phyloP scores from a whole-genome alignment of 1,139 yeast species.

The Hemisphaericaspora subhashii region DNA sequence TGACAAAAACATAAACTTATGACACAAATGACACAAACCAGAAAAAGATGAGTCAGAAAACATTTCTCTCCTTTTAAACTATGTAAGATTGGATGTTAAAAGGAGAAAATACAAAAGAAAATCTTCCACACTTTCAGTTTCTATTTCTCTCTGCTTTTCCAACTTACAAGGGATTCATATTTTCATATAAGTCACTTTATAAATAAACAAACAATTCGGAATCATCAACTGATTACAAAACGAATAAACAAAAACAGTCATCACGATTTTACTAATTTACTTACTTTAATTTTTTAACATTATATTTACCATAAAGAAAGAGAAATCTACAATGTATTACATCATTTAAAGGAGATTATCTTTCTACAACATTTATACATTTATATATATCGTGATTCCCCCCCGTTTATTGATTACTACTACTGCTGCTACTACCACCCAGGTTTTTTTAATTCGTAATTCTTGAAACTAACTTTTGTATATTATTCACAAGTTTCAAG shows the following conservation, averaged over 20 bases:
- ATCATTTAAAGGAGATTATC: background rate
- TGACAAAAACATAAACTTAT: background rate
- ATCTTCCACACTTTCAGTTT: no score
- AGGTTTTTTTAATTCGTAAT: background rate
- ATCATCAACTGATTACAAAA: constrained; percentile 3
- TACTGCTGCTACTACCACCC: background rate
- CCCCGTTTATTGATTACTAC: no score
- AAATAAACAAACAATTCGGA: background rate
- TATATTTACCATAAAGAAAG: no score
- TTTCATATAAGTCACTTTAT: no score
- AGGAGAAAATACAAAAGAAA: no score
- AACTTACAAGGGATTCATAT: no score
- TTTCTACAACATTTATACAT: no score
- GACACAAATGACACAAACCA: background rate
- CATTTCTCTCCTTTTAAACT: background rate
- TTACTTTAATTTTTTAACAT: background rate
- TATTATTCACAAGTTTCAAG: background rate
- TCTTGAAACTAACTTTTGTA: background rate
- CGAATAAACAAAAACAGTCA: background rate
- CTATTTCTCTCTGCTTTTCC: background rate
- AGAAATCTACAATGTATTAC: constrained; percentile 3
- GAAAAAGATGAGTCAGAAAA: constrained; percentile 7
- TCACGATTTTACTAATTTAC: background rate
- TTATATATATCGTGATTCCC: no score
- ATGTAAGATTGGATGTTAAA: constrained; percentile 8